Evolutionary conservation across 805 yeast genomes (phyloP).

Genomic region (Barnettozyma pratensis): DNA sequence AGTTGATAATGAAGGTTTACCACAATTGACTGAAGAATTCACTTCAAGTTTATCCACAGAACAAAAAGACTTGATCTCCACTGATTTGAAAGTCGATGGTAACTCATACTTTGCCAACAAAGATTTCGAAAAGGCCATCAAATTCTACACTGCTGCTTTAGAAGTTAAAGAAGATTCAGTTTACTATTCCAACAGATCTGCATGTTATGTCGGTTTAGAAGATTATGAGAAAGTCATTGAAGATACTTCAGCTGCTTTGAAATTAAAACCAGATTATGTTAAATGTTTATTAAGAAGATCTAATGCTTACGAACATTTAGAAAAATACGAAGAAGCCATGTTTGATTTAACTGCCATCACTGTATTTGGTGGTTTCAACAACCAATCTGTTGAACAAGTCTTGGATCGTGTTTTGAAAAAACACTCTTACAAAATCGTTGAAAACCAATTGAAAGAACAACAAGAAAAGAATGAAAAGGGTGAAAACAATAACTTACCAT

Average conservation of each 20-base stretch:
- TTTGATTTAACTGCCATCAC: constrained; percentile 88
- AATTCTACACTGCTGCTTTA: constrained; percentile 75
- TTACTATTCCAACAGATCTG: constrained; percentile 92
- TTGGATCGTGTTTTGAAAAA: constrained; percentile 83
- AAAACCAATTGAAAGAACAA: constrained; percentile 43
- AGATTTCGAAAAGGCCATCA: constrained; percentile 70
- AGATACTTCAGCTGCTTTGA: constrained; percentile 82
- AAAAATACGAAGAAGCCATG: constrained; percentile 76
- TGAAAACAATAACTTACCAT: constrained; percentile 49
- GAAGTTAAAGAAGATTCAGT: constrained; percentile 76
- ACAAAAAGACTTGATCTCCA: constrained; percentile 60
- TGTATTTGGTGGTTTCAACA: constrained; percentile 76
- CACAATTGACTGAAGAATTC: constrained; percentile 44
- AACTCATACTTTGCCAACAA: constrained; percentile 70
- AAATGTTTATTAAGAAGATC: constrained; percentile 94
- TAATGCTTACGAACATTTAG: constrained; percentile 80
- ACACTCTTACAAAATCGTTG: constrained; percentile 70
- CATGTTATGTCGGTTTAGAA: constrained; percentile 82
- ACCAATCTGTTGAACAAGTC: constrained; percentile 69
- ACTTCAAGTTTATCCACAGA: constrained; percentile 41
- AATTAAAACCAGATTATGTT: constrained; percentile 81
- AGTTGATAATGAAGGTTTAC: constrained; percentile 51
- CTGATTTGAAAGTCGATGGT: constrained; percentile 84
- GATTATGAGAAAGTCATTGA: constrained; percentile 80
- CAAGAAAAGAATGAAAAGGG: constrained; percentile 8